Evolutionary conservation across 2,329 filamentous ascomycete species (phyloP).

Genomic region (Phaeosphaeria sp.): DNA sequence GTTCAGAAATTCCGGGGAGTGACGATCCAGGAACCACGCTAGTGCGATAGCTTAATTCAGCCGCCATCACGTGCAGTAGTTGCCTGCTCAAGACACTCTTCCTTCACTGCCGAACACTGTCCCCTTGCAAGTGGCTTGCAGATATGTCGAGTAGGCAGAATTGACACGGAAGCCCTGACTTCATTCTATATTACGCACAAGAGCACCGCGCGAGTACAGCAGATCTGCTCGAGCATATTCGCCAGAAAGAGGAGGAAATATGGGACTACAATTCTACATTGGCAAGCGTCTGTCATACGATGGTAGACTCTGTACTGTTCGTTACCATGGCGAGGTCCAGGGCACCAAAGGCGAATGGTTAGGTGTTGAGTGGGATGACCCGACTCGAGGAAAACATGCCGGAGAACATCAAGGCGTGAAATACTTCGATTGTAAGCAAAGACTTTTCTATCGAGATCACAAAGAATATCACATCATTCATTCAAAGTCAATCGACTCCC

Average conservation of each 20-base stretch:
- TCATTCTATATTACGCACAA: neutral
- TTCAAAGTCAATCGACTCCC: too few relatives aligned
- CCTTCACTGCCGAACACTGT: too few relatives aligned
- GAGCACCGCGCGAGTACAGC: neutral
- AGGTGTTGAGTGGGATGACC: constrained; percentile 96
- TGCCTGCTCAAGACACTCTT: neutral
- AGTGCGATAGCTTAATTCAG: constrained; percentile 15
- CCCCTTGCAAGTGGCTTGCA: too few relatives aligned
- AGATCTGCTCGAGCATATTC: neutral
- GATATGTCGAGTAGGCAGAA: neutral
- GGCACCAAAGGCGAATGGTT: constrained; percentile 84
- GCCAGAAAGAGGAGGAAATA: constrained; percentile 30
- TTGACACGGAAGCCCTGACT: neutral
- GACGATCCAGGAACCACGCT: constrained; percentile 22
- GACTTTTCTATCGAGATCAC: neutral
- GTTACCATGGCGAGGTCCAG: constrained; percentile 78
- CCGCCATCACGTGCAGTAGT: constrained; percentile 10
- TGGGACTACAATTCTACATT: constrained; percentile 50
- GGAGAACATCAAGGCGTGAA: constrained; percentile 78
- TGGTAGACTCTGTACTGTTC: constrained; percentile 79
- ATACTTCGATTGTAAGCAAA: constrained; percentile 79
- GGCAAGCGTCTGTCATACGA: constrained; percentile 84
- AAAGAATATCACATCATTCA: neutral
- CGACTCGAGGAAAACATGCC: constrained; percentile 84
- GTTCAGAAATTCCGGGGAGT: constrained; percentile 28